A percentile compares a stretch with the other conserved stretches of the same genome.
These are phyloP conservation scores for Scheffersomyces amazonensis DNA, from an alignment of 805 yeast genomes.

Conservation along the genomic window DNA sequence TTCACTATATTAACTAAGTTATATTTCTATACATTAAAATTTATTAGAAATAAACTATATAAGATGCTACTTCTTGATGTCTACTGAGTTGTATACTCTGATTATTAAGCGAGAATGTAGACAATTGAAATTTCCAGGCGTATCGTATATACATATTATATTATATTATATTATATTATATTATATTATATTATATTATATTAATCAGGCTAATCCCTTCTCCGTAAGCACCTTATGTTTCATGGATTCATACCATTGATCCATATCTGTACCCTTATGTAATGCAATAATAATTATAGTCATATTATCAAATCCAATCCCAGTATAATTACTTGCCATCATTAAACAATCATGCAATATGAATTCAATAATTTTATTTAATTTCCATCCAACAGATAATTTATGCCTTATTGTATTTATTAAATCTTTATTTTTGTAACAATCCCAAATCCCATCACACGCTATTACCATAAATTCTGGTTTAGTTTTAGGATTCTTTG, in stretches of 20 bases:
- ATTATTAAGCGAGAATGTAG: too few relatives aligned
- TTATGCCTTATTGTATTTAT: slow-evolving; percentile 54
- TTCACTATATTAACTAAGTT: too few relatives aligned
- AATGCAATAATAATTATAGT: slow-evolving; percentile 66
- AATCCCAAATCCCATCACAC: slow-evolving; percentile 49
- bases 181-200: too few relatives aligned
- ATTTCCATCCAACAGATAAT: slow-evolving; percentile 52
- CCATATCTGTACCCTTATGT: slow-evolving; percentile 44
- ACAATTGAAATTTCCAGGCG: too few relatives aligned
- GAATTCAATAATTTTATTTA: slow-evolving; percentile 57
- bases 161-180: too few relatives aligned
- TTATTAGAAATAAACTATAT: too few relatives aligned
- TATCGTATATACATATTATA: too few relatives aligned
- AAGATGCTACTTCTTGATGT: too few relatives aligned
- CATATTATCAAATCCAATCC: slow-evolving; percentile 83
- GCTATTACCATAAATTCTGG: slow-evolving; percentile 42
- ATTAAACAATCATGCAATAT: slow-evolving; percentile 64
- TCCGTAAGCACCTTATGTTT: slow-evolving; percentile 34
- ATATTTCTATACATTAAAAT: too few relatives aligned
- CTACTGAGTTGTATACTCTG: too few relatives aligned
- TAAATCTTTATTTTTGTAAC: slow-evolving; percentile 53
- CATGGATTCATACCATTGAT: slow-evolving; percentile 59
- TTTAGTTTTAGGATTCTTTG: slow-evolving; percentile 4
- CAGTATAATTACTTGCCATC: slow-evolving; percentile 71
- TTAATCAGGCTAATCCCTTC: slow-evolving; percentile 12